Evolutionary conservation across 2,329 filamentous ascomycete species (phyloP).

Genomic region (Hyphodiscus sp.): DNA sequence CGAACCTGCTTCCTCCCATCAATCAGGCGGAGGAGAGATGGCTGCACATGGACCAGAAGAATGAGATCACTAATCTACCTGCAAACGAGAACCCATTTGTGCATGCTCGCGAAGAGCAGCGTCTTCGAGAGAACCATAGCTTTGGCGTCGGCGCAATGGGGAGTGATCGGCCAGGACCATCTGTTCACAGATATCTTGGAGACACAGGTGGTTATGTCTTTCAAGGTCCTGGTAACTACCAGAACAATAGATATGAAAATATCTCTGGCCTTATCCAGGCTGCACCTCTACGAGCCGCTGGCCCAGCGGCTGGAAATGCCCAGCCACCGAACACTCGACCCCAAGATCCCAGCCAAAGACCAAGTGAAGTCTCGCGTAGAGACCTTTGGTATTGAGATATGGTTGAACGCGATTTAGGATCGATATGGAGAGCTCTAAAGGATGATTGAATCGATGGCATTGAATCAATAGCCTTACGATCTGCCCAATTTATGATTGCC

Average conservation of each 20-base stretch:
- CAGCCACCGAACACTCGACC: not conserved
- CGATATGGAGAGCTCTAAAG: no score
- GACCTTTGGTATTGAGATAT: conserved; percentile 5
- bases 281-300: not conserved
- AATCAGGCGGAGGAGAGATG: conserved; percentile 29
- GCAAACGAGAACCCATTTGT: conserved; percentile 9
- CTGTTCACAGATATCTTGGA: not conserved
- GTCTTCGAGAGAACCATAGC: conserved; percentile 3
- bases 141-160: conserved; percentile 4
- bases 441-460: no score
- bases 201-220: not conserved
- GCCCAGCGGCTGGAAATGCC: not conserved
- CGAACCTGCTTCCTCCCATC: conserved; percentile 31
- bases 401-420: not conserved
- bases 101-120: conserved; percentile 10
- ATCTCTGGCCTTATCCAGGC: not conserved
- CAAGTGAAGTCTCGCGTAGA: not conserved
- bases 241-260: not conserved
- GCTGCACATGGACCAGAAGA: conserved; percentile 5
- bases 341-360: not conserved
- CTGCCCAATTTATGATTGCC: no score
- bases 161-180: conserved; percentile 3
- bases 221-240: not conserved
- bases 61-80: conserved; percentile 8
- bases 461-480: no score